phyloP scores from a whole-genome alignment of 495 filamentous ascomycete species.

The Penicillium ucsense region DNA sequence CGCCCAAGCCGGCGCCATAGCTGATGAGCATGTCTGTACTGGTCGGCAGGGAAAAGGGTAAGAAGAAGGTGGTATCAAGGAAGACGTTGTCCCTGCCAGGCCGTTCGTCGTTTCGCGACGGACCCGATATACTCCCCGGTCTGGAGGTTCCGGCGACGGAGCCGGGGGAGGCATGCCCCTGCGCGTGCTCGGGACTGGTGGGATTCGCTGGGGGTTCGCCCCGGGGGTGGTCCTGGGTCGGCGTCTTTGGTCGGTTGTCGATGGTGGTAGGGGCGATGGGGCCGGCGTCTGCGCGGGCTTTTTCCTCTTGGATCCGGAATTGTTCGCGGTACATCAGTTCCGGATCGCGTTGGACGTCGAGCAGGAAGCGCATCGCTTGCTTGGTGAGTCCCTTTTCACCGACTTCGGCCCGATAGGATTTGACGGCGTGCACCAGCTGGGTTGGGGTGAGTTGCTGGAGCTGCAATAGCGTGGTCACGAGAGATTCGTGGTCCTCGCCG shows the following conservation, averaged over 20 bases:
- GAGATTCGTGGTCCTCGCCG: constrained; percentile 81
- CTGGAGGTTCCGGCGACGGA: constrained; percentile 18
- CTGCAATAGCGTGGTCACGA: constrained; percentile 82
- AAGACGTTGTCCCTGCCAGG: constrained; percentile 48
- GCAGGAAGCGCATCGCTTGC: constrained; percentile 75
- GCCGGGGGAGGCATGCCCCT: constrained; percentile 15
- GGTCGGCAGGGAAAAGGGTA: constrained; percentile 89
- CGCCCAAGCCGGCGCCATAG: constrained; percentile 91
- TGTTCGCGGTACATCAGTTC: constrained; percentile 29
- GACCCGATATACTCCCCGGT: constrained; percentile 10
- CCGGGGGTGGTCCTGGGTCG: constrained; percentile 35
- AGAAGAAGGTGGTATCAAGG: constrained; percentile 80
- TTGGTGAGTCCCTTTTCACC: constrained; percentile 87
- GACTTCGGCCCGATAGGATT: constrained; percentile 88
- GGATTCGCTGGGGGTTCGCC: background rate
- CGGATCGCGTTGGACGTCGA: constrained; percentile 65
- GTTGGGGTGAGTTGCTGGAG: constrained; percentile 73
- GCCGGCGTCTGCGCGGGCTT: constrained; percentile 15
- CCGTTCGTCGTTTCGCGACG: constrained; percentile 21
- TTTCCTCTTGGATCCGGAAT: constrained; percentile 23
- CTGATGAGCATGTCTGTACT: constrained; percentile 95
- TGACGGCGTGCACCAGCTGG: constrained; percentile 86
- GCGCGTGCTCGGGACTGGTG: constrained; percentile 15
- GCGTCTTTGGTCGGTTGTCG: constrained; percentile 34
- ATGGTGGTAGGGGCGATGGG: constrained; percentile 6